These are phyloP conservation scores for Mallotus japonicus DNA, from an alignment of 441 rosid species.

Conservation along the genomic window DNA sequence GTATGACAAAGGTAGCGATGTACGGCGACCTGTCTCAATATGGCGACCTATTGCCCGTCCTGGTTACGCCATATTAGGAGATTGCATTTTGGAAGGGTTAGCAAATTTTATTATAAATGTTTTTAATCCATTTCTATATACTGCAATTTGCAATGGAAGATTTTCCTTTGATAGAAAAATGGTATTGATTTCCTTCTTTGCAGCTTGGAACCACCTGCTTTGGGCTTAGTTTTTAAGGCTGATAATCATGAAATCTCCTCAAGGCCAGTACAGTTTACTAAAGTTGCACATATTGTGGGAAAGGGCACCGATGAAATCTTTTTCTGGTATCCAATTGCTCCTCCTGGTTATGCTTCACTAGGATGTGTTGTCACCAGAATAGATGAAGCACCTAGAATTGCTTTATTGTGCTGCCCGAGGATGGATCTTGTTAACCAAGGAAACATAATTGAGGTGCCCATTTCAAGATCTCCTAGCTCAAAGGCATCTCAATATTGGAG, in stretches of 20 bases:
- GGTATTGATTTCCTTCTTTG: conserved; percentile 26
- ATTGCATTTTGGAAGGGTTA: conserved; percentile 97
- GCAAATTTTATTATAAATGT: conserved; percentile 24
- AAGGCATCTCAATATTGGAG: conserved; percentile 91
- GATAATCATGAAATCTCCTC: conserved; percentile 82
- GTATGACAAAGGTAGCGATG: conserved; percentile 98
- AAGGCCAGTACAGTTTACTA: conserved; percentile 87
- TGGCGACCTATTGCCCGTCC: conserved; percentile 90
- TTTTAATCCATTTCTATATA: conserved; percentile 9
- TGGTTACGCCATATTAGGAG: conserved; percentile 84
- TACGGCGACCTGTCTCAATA: conserved; percentile 83
- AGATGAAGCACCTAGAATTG: conserved; percentile 68
- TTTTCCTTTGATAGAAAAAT: conserved; percentile 20
- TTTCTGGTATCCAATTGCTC: conserved; percentile 98
- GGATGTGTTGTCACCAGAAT: conserved; percentile 87
- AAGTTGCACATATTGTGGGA: conserved; percentile 81
- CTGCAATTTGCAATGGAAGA: not conserved
- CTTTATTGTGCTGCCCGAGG: conserved; percentile 88
- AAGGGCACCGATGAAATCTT: conserved; percentile 91
- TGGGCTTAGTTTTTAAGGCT: conserved; percentile 78
- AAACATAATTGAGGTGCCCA: conserved; percentile 71
- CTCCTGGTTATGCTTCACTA: conserved; percentile 91
- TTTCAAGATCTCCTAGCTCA: conserved; percentile 78
- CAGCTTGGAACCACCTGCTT: conserved; percentile 94
- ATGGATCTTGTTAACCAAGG: conserved; percentile 89